phyloP scores from a whole-genome alignment of 768 basidiomycete genomes.

The Hypholoma fasciculare region DNA sequence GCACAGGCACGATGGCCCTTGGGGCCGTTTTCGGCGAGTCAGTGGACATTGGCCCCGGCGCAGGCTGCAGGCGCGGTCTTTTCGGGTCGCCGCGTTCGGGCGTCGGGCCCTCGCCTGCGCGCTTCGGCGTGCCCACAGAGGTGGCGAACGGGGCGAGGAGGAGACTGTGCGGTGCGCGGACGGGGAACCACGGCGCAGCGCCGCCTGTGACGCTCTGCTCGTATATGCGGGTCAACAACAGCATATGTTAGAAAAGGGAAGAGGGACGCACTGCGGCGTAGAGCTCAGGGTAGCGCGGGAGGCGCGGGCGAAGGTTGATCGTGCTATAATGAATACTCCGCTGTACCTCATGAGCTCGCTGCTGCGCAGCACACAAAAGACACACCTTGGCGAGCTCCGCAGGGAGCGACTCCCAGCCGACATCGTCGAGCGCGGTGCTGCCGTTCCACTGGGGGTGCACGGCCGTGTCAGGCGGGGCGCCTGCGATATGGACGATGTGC shows the following conservation, averaged over 20 bases:
- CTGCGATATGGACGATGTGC: conserved; percentile 65
- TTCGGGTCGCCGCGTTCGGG: conserved; percentile 48
- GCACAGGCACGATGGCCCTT: conserved; percentile 14
- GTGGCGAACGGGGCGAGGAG: conserved; percentile 48
- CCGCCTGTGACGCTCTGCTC: conserved; percentile 13
- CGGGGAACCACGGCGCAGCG: conserved; percentile 56
- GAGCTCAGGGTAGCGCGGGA: conserved; percentile 52
- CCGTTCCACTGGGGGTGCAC: conserved; percentile 58
- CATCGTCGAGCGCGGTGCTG: conserved; percentile 42
- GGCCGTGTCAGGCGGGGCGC: conserved; percentile 53
- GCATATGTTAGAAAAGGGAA: neutral
- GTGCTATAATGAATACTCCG: conserved; percentile 59
- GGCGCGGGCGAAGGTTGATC: conserved; percentile 42
- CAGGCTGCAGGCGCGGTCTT: conserved; percentile 33
- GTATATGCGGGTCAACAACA: neutral
- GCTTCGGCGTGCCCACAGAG: conserved; percentile 4
- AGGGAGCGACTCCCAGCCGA: conserved; percentile 63
- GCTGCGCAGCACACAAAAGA: neutral
- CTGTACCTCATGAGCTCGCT: conserved; percentile 29
- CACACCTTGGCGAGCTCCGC: conserved; percentile 61
- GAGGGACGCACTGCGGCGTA: conserved; percentile 42
- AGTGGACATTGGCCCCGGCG: neutral
- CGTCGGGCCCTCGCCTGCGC: conserved; percentile 24
- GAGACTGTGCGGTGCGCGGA: conserved; percentile 44
- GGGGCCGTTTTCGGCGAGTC: neutral